Evolutionary conservation across 352 stramenopile genomes (phyloP).

Genomic region (Aphanomyces astaci): DNA sequence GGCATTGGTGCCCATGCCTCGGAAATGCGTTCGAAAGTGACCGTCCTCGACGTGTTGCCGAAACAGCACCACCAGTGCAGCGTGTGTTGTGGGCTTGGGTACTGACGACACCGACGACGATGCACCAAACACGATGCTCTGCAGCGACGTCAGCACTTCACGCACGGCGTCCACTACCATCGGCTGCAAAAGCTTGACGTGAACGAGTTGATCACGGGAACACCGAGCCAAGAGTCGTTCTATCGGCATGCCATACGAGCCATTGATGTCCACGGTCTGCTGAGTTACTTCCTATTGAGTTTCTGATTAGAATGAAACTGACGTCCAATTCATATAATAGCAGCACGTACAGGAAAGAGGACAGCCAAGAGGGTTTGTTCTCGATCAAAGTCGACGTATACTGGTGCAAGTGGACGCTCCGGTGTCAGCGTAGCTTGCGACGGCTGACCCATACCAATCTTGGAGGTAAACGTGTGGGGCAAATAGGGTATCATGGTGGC

Average conservation of each 20-base stretch:
- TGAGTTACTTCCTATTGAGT: not conserved
- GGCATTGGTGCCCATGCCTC: not conserved
- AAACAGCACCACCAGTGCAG: constrained; percentile 10
- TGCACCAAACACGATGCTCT: not conserved
- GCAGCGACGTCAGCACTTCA: not conserved
- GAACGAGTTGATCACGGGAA: not conserved
- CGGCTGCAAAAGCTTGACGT: constrained; percentile 2
- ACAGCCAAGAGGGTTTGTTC: constrained; percentile 14
- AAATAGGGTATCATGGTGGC: too few relatives aligned
- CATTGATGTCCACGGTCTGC: not conserved
- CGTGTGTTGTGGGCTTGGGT: too few relatives aligned
- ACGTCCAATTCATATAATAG: not conserved
- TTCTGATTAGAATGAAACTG: not conserved
- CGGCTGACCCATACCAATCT: too few relatives aligned
- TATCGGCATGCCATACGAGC: not conserved
- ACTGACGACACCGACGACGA: not conserved
- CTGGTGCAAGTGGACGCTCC: not conserved
- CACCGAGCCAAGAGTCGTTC: not conserved
- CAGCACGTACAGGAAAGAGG: not conserved
- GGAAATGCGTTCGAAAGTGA: constrained; percentile 3
- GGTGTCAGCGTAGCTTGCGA: too few relatives aligned
- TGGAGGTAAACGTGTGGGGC: too few relatives aligned
- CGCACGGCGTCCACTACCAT: not conserved
- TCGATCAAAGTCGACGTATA: constrained; percentile 14
- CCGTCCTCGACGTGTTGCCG: constrained; percentile 8